Evolutionary conservation across 2,329 filamentous ascomycete species (phyloP).

Genomic region (Fulvia fulva): DNA sequence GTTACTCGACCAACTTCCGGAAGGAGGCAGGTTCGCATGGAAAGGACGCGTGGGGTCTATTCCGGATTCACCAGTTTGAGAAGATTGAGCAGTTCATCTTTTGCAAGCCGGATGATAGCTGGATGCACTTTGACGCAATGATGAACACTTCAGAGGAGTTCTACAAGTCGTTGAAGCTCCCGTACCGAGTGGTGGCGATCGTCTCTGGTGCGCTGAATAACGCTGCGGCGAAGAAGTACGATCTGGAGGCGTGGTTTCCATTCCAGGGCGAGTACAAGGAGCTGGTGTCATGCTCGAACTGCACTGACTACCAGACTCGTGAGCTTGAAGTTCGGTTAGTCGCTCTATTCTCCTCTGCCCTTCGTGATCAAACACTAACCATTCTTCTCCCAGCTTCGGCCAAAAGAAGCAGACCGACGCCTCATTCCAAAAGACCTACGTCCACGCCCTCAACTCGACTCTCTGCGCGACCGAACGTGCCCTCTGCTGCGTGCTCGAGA

Average conservation of each 20-base stretch:
- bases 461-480: slow-evolving; percentile 88
- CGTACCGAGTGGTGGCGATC: slow-evolving; percentile 88
- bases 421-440: slow-evolving; percentile 80
- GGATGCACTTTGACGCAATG: slow-evolving; percentile 93
- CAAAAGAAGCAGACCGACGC: slow-evolving; percentile 76
- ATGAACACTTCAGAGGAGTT: slow-evolving; percentile 88
- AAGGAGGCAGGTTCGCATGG: slow-evolving; percentile 91
- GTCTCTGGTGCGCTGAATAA: slow-evolving; percentile 96
- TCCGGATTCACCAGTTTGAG: slow-evolving; percentile 97
- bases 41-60: slow-evolving; percentile 95
- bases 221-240: slow-evolving; percentile 84
- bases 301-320: slow-evolving; percentile 93
- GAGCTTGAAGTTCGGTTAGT: slow-evolving; percentile 76
- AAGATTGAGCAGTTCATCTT: slow-evolving; percentile 82
- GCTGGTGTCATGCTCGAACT: slow-evolving; percentile 95
- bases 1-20: slow-evolving; percentile 92
- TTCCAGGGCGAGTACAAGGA: slow-evolving; percentile 98
- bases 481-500: slow-evolving; percentile 91
- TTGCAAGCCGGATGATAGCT: slow-evolving; percentile 83
- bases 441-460: slow-evolving; percentile 87
- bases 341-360: neutral
- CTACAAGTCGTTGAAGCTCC: slow-evolving; percentile 82
- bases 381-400: slow-evolving; percentile 53
- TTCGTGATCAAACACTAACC: neutral
- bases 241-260: slow-evolving; percentile 94